A percentile compares a stretch with the other conserved stretches of the same genome.
Conservation (phyloP, 441 rosid genomes). For the Populus hybrid region DNA sequence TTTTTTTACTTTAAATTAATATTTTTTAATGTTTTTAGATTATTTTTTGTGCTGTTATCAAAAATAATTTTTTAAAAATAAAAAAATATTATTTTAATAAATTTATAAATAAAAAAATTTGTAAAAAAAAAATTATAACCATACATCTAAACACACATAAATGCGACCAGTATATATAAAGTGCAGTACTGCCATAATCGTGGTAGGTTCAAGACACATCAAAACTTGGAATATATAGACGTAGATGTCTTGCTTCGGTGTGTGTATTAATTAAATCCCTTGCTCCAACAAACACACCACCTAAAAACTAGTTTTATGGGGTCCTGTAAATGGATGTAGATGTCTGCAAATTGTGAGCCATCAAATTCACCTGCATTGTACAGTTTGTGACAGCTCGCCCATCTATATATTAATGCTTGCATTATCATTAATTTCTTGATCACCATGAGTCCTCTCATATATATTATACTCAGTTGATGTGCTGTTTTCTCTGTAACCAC, state of each 20-base stretch:
- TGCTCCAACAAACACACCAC: not conserved
- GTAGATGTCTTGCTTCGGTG: not conserved
- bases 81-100: no score
- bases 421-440: not conserved
- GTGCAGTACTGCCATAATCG: not conserved
- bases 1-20: no score
- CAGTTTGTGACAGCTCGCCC: not conserved
- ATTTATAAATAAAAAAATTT: no score
- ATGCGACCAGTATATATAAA: not conserved
- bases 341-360: not conserved
- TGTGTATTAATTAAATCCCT: not conserved
- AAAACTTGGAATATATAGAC: not conserved
- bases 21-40: no score
- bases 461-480: not conserved
- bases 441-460: not conserved
- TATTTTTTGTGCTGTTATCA: no score
- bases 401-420: not conserved
- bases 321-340: not conserved
- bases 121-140: no score
- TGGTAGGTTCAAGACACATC: not conserved
- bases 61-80: no score
- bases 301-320: not conserved
- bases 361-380: not conserved
- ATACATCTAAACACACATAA: no score
- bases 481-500: not conserved